Base-by-base conservation (phyloP, 768 basidiomycete species). In the Termitomyces sp. region DNA sequence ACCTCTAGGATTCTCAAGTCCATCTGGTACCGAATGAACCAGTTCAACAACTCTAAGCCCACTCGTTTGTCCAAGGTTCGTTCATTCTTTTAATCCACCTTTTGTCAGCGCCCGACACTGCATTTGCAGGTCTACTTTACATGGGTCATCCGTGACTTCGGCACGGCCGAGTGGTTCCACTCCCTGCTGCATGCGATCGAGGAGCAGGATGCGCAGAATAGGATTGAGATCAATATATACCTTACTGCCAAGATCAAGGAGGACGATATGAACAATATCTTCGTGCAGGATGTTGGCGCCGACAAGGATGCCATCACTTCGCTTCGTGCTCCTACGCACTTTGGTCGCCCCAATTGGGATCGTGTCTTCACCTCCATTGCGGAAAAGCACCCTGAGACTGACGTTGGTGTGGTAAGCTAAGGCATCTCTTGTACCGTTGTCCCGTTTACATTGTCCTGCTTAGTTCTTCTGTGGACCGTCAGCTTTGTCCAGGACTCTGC, bases 11-110 rank as follows among this genome's bases (percentile, higher is more conserved):
- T 92, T 64, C 73, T 92, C 55, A 92, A 95, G 72, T 87, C 89
- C 15, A 92, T 95, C 66, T 95, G 94, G 94, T 98, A 97, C 75
- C 88, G 93, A 57, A 89, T 95, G 89, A 96, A 94, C 75, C 88
- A 88, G 73, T 80, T 93, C 66, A 83, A 88, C 66, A 73, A 77
- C 61, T 82, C 81, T 24, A 87, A 85, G 70, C 83, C 84, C 15
- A 95, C 94, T 1, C 82, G 91, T 49, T 81, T 97, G 41, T 90
- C 88, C 51, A 97, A 98, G 75, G 90, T 83, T 45, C 9, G 39
- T 49, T 41, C 56, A 46, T 5, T 45, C 12, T 10, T 13, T 31
- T 29, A 9, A 20, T 36, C 36, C 13, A 9, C 16, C 13, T 52
- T 24, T 36, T 18, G 20, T 22, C 1, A 1, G 28, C 20, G 39